Base-by-base conservation (phyloP, 1,284 basidiomycete genomes). In the Microbotryum scabiosae region DNA sequence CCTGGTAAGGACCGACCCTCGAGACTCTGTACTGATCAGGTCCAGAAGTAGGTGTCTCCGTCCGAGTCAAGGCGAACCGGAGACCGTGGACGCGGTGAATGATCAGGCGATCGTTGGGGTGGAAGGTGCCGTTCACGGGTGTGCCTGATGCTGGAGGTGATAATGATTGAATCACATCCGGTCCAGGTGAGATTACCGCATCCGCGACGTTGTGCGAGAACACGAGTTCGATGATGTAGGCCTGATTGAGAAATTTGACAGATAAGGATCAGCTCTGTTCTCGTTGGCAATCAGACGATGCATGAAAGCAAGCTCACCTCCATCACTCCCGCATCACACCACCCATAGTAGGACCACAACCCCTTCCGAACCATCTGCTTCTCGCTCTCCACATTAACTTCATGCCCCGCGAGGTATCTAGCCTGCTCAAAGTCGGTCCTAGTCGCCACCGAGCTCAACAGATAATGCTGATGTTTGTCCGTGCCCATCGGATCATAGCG, bases 361-460 rank as follows among this genome's bases (percentile, higher is more conserved):
- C 71, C 70, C 5, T 55, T 59, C 20, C 43, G 16, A 7, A 68
- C n/a, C 32, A 65, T 62, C n/a, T 50, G 32, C 16, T 16, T 56
- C 8, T 59, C 63, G 28, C 67, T 65, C 36, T 3, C 0, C 14
- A 18, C 36, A 41, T 45, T 18, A 18, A 66, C 26, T 12, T 47
- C 49, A 30, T 51, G 45, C 0, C 66, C 71, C 0, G 57, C 61
- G 16, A 69, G 43, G 45, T 43, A 62, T 18, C 71, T 32, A 21
- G 71, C 70, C 16, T 68, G 62, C 54, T 72, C 71, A 59, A 66
- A 67, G 46, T 72, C 71, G 4, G 51, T 57, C 8, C 71, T 59
- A 2, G 23, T 46, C 26, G 44, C 64, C 47, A 63, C 65, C 43
- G 52, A 56, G 8, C 48, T 56, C 48, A 26, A 61, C 14, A 59